These are phyloP conservation scores for Stachybotrys chartarum DNA, from an alignment of 2,329 filamentous ascomycete species.

Conservation along the genomic window DNA sequence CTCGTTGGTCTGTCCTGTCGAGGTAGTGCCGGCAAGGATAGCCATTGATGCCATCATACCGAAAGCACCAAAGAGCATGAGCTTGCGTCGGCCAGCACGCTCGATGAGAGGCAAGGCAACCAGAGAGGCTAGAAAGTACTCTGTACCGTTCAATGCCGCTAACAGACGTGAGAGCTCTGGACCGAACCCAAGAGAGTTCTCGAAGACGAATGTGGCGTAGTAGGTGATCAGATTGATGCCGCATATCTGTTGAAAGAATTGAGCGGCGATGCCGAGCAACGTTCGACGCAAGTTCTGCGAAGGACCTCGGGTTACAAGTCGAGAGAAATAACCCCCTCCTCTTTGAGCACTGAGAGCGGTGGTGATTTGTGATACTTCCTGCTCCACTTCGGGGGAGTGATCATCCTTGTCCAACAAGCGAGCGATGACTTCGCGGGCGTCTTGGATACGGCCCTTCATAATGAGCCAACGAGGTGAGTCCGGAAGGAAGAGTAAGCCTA, in stretches of 20 bases:
- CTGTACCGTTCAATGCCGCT: constrained; percentile 44
- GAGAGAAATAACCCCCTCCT: constrained; percentile 15
- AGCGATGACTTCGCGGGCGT: constrained; percentile 15
- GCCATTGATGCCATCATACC: constrained; percentile 61
- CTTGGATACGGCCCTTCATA: constrained; percentile 25
- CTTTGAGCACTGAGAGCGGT: constrained; percentile 15
- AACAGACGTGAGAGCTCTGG: constrained; percentile 43
- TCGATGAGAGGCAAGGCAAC: constrained; percentile 34
- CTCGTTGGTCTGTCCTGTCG: constrained; percentile 20
- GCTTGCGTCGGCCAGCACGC: constrained; percentile 48
- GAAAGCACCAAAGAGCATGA: constrained; percentile 58
- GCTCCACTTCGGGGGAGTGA: neutral
- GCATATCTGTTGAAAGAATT: constrained; percentile 20
- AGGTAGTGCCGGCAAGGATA: constrained; percentile 32
- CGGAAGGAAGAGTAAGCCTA: constrained; percentile 45
- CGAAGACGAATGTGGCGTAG: constrained; percentile 14
- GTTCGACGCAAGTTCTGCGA: constrained; percentile 35
- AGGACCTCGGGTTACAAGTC: constrained; percentile 35
- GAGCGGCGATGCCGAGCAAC: constrained; percentile 11
- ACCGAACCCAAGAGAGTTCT: constrained; percentile 36
- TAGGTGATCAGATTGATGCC: constrained; percentile 27
- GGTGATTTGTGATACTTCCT: neutral
- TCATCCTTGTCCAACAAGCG: constrained; percentile 7
- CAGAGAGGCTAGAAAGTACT: constrained; percentile 31
- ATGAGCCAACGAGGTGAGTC: constrained; percentile 39